Base-by-base conservation (phyloP, 495 filamentous ascomycete genomes). In the Penicillium crystallinum region DNA sequence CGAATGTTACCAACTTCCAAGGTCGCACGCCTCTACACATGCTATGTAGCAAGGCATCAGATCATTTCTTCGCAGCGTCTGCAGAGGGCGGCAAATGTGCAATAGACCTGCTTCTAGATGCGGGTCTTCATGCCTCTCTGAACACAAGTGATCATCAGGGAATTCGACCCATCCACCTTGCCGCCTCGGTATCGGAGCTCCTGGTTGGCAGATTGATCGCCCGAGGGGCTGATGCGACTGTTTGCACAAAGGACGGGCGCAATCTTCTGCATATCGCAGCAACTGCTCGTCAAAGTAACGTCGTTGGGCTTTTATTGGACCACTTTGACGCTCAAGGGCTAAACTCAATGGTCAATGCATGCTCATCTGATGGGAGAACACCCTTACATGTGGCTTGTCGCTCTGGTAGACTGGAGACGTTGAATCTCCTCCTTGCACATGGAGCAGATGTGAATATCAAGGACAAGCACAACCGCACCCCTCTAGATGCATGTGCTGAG, bases 211-310 rank as follows among this genome's bases (percentile, higher is more conserved):
- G 51, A 14, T 51, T 78, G n/a, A 60, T 78, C n/a, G 25, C 49
- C 11, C 56, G 56, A 0, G 74, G 74, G 4, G 70, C 67, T 2
- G 54, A 67, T 42, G 21, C 57, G 12, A 53, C 53, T 8, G 34
- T 33, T 11, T 22, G 19, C 6, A 72, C 73, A 0, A 49, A 61
- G 15, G 57, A 72, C 12, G 59, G 65, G 1, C 49, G 59, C 14
- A 75, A 66, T 9, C 44, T 68, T 15, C 56, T 78, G 3, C 75
- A 78, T 49, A 55, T 75, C 18, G 74, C 72, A 7, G 59, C 68
- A 3, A 46, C 53, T 31, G 62, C 68, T 23, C 55, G 66, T 5
- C 57, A 71, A 44, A 64, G 55, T 34, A 74, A 74, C 43, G 56
- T 63, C 7, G 52, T 77, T 7, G 74, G 65, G 0, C 36, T 73